These are phyloP conservation scores for Aspergillus carlsbadensis DNA, from an alignment of 495 filamentous ascomycete genomes.

Conservation along the genomic window DNA sequence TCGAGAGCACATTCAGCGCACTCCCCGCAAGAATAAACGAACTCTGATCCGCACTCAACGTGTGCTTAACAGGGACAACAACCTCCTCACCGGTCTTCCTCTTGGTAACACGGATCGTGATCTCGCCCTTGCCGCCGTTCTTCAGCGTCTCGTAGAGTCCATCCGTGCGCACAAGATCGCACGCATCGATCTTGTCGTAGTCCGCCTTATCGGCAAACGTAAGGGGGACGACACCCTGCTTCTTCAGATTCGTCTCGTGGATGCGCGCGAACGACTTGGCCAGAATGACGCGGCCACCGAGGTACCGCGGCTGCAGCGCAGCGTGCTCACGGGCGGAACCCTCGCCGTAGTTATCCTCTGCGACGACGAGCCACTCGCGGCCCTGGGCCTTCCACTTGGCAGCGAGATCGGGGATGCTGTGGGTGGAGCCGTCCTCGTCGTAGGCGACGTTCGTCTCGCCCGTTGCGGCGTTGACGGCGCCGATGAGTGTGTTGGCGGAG, in stretches of 20 bases:
- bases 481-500: slow-evolving; percentile 92
- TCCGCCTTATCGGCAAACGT: slow-evolving; percentile 85
- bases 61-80: slow-evolving; percentile 59
- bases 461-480: slow-evolving; percentile 86
- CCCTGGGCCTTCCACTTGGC: slow-evolving; percentile 72
- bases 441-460: slow-evolving; percentile 90
- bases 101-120: slow-evolving; percentile 64
- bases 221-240: slow-evolving; percentile 93
- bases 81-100: slow-evolving; percentile 56
- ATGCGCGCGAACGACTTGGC: slow-evolving; percentile 93
- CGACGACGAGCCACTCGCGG: slow-evolving; percentile 82
- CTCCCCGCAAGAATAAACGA: slow-evolving; percentile 90
- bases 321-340: slow-evolving; percentile 94
- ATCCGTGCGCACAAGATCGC: slow-evolving; percentile 76
- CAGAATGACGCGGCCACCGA: slow-evolving; percentile 85
- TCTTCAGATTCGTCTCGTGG: slow-evolving; percentile 99
- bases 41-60: slow-evolving; percentile 82
- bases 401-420: slow-evolving; percentile 80
- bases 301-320: slow-evolving; percentile 91
- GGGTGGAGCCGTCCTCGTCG: slow-evolving; percentile 65
- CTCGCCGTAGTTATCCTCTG: slow-evolving; percentile 98
- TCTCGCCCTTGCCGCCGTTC: slow-evolving; percentile 77
- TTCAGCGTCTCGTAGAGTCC: slow-evolving; percentile 80
- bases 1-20: slow-evolving; percentile 83
- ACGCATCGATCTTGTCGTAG: slow-evolving; percentile 77